These are phyloP conservation scores for Saitozyma podzolica DNA, from an alignment of 768 basidiomycete species.

Conservation along the genomic window DNA sequence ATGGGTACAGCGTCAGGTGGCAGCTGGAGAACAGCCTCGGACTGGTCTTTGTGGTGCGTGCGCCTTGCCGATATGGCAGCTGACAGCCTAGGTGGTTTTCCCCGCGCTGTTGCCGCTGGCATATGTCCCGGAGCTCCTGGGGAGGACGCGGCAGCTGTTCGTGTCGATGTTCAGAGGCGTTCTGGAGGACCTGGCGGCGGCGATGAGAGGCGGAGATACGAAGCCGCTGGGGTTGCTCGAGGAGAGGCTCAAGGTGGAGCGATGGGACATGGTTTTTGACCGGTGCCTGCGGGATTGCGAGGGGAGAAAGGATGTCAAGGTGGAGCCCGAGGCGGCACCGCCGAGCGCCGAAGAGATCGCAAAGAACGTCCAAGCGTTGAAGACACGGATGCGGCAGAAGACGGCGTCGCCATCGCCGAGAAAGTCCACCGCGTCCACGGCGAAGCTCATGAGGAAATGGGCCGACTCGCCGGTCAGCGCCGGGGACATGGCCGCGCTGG, in stretches of 20 bases:
- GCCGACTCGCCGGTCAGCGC: slow-evolving; percentile 75
- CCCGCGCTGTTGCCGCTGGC: slow-evolving; percentile 92
- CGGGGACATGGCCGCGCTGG: slow-evolving; percentile 87
- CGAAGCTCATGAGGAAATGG: slow-evolving; percentile 88
- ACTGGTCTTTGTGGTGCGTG: slow-evolving; percentile 83
- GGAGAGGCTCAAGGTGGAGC: slow-evolving; percentile 33
- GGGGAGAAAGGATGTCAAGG: slow-evolving; percentile 18
- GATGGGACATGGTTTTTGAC: slow-evolving; percentile 47
- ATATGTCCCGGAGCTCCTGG: slow-evolving; percentile 85
- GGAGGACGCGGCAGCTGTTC: slow-evolving; percentile 77
- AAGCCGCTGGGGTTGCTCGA: slow-evolving; percentile 14
- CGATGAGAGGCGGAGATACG: slow-evolving; percentile 6
- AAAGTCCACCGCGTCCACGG: slow-evolving; percentile 48
- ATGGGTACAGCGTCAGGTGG: slow-evolving; percentile 93
- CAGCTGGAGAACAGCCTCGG: slow-evolving; percentile 92
- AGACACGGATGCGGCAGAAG: slow-evolving; percentile 72
- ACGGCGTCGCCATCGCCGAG: slow-evolving; percentile 38
- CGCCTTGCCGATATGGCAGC: background rate
- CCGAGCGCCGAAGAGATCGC: slow-evolving; percentile 77
- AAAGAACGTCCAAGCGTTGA: slow-evolving; percentile 85
- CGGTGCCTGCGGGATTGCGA: slow-evolving; percentile 36
- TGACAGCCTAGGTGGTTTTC: slow-evolving; percentile 74
- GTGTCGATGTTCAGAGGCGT: slow-evolving; percentile 83
- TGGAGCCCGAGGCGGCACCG: slow-evolving; percentile 21
- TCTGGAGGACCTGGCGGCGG: slow-evolving; percentile 64